Conservation (phyloP, 2,329 filamentous ascomycete genomes). For the Fusarium subtropicale region DNA sequence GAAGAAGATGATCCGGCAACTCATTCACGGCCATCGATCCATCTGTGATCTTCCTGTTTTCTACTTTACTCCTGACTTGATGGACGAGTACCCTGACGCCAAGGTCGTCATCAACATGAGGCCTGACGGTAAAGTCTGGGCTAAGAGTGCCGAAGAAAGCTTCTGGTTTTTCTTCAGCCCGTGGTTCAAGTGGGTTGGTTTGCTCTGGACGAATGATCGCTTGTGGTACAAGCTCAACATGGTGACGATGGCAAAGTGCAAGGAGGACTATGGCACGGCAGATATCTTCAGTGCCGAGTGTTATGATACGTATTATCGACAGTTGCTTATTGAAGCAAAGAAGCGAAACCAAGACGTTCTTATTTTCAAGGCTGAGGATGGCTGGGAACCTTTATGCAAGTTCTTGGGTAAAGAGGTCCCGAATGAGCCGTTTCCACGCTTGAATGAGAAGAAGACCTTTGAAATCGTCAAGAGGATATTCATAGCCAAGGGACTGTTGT, state of each 20-base stretch:
- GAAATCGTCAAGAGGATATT: constrained; percentile 29
- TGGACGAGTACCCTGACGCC: constrained; percentile 55
- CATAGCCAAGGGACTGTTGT: constrained; percentile 26
- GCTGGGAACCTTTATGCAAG: constrained; percentile 58
- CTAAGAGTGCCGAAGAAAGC: constrained; percentile 42
- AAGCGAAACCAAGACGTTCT: constrained; percentile 47
- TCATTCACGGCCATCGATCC: constrained; percentile 50
- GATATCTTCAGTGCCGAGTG: not conserved
- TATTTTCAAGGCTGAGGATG: constrained; percentile 50
- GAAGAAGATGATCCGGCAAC: constrained; percentile 47
- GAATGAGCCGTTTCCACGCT: constrained; percentile 23
- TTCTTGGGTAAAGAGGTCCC: constrained; percentile 46
- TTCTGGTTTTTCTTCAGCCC: constrained; percentile 48
- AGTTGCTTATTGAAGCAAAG: constrained; percentile 47
- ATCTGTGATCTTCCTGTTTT: constrained; percentile 49
- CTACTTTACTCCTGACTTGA: constrained; percentile 52
- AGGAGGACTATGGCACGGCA: not conserved
- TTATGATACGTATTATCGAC: constrained; percentile 37
- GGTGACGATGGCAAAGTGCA: not conserved
- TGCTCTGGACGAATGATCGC: constrained; percentile 47
- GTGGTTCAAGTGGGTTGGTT: constrained; percentile 42
- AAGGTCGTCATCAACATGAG: constrained; percentile 51
- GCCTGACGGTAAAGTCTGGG: constrained; percentile 45
- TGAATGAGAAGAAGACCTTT: constrained; percentile 40
- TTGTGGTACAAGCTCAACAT: constrained; percentile 46